A percentile compares a stretch with the other conserved stretches of the same genome.
phyloP scores from a whole-genome alignment of 176 grass and related monocot genomes.

The Hordeum vulgare region DNA sequence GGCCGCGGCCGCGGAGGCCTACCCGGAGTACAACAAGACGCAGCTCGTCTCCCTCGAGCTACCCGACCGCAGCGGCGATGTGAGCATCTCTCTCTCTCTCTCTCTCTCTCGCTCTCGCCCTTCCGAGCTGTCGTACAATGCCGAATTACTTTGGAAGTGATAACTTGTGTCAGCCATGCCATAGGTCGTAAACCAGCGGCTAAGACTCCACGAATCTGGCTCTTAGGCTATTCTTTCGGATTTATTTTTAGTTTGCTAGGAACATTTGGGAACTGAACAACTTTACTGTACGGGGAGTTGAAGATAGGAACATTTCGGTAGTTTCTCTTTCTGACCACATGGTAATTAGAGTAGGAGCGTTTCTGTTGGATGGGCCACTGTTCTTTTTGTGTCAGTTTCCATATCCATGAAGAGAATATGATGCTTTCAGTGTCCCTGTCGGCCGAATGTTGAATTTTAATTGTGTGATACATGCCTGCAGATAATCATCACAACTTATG shows the following conservation, averaged over 20 bases:
- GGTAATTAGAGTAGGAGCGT: not conserved
- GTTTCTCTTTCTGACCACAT: not conserved
- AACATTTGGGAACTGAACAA: not conserved
- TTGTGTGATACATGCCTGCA: slow-evolving; percentile 28
- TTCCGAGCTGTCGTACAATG: not conserved
- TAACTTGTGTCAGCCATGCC: not conserved
- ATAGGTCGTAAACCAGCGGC: not conserved
- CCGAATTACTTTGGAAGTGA: slow-evolving; percentile 5
- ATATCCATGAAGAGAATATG: not conserved
- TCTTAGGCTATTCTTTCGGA: not conserved
- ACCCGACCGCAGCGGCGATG: slow-evolving; percentile 91
- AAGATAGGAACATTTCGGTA: not conserved
- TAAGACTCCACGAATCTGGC: not conserved
- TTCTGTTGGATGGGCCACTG: not conserved
- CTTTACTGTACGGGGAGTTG: not conserved
- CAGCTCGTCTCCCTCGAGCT: slow-evolving; percentile 73
- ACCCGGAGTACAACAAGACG: slow-evolving; percentile 77
- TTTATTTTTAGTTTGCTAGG: not conserved
- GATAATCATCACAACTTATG: slow-evolving; percentile 80
- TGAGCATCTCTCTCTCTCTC: slow-evolving; percentile 31
- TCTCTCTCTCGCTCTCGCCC: too few relatives aligned
- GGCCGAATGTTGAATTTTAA: not conserved
- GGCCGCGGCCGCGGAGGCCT: slow-evolving; percentile 84
- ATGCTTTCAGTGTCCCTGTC: not conserved
- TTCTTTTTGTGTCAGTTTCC: not conserved